Evolutionary conservation across 768 basidiomycete species (phyloP), one percentile per base, ranked within the genome.

Genomic region (Leccinum uliginosum): DNA sequence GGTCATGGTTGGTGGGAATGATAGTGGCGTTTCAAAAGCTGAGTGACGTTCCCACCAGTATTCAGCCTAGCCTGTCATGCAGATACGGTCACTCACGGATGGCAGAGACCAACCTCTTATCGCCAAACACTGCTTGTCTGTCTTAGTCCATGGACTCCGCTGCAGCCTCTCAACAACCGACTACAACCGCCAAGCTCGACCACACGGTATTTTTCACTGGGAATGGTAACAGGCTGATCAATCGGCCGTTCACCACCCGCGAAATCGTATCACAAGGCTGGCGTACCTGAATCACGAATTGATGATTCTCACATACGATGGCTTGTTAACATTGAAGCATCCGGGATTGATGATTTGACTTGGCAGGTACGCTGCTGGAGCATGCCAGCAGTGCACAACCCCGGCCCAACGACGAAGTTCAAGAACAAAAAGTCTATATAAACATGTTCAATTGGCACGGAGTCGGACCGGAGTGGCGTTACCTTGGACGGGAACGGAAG

Each of bases 401-500:
- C 26, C 1, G 8, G 57, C 7, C n/a, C n/a, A 15, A 10, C 21
- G 23, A 40, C 24, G 6, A 19, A 17, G 21, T 6, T 17, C 27
- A 45, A 17, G 44, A 50, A 17, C 40, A 50, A 24, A 48, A 4
- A 4, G 47, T 34, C 30, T 57, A 21, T n/a, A 43, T 38, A 34
- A 8, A 63, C 26, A 8, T 63, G 35, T 49, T 57, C 59, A n/a
- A 30, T 17, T 2, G 35, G 24, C 40, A 54, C 38, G 6, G n/a
- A n/a, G n/a, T 46, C 44, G 26, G 51, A 17, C 26, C 48, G 43
- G 27, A 63, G 64, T 23, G 55, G 58, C 24, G 51, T 53, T 21
- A 63, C 53, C 30, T 27, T n/a, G 45, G 51, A 64, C 4, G 57
- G 62, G 24, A 59, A 68, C 6, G 53, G 53, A 50, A 53, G 43